Evolutionary conservation across 2,329 filamentous ascomycete species (phyloP).

Genomic region (Phaeosphaeria sp.): DNA sequence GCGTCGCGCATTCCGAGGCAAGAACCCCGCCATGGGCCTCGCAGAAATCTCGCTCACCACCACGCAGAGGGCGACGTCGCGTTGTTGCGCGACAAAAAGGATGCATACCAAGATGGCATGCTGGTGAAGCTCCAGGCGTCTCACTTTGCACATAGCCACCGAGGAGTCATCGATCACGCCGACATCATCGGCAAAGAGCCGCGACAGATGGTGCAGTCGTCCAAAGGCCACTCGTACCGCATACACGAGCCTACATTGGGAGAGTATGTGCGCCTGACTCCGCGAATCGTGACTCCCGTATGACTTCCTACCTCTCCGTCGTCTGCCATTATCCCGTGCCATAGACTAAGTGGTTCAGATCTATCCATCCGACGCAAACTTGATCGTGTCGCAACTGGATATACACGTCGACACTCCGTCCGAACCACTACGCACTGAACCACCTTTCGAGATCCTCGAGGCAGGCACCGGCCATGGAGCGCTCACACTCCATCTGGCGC

Average conservation of each 20-base stretch:
- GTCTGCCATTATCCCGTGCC: background rate
- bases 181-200: conserved; percentile 70
- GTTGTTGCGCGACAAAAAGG: conserved; percentile 50
- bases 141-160: conserved; percentile 50
- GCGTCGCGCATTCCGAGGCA: conserved; percentile 39
- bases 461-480: conserved; percentile 86
- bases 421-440: conserved; percentile 43
- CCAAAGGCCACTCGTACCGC: conserved; percentile 60
- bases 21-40: conserved; percentile 9
- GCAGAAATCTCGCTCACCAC: conserved; percentile 16
- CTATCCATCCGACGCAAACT: conserved; percentile 76
- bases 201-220: conserved; percentile 66
- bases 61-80: conserved; percentile 49
- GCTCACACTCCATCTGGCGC: conserved; percentile 75
- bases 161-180: conserved; percentile 57
- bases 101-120: conserved; percentile 44
- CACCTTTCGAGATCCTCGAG: conserved; percentile 76
- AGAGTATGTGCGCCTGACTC: conserved; percentile 73
- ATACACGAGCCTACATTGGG: conserved; percentile 72
- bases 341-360: conserved; percentile 55
- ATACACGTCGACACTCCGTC: conserved; percentile 63
- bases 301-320: conserved; percentile 29
- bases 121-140: conserved; percentile 49
- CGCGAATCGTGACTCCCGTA: conserved; percentile 78
- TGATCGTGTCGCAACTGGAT: conserved; percentile 79